Base-by-base conservation (phyloP, 2,329 filamentous ascomycete genomes). In the Chrysosporium queenslandicum region DNA sequence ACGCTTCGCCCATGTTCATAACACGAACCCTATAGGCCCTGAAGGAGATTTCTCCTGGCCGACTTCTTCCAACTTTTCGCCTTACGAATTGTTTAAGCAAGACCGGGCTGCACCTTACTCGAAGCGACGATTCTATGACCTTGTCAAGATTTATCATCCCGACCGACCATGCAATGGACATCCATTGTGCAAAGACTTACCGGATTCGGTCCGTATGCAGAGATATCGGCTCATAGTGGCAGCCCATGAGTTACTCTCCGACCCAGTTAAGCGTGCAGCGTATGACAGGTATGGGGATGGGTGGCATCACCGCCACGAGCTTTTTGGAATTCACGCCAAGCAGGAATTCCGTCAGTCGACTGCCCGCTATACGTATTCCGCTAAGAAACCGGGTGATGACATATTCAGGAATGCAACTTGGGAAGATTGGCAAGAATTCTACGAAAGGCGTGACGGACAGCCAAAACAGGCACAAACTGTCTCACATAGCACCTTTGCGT, bases 141-240 rank as follows among this genome's bases (percentile, higher is more conserved):
- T 98, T 49, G 92, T 94, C 53, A 98, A 97, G 73, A 75, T 94
- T 43, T 98, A 98, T 71, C 92, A 98, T 64, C 92, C 92, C 0
- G 92, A 98, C 68, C 80, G 79, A 54, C 74, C 68, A 56, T 69
- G 67, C 54, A 67, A 71, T 54, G 68, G 72, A 55, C 65, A 73
- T 49, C 66, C 65, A 14, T 58, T 69, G 20, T 66, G 67, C 59
- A 69, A 70, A 56, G 66, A 68, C 6, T 65, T 86, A 11, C 74
- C 86, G 0, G 75, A 78, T 18, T 69, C 79, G 23, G 77, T 79
- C 27, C 83, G 85, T 56, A 75, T 92, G n/a, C 87, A 96, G 64
- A 85, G 92, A 46, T 98, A 97, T 69, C 84, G 87, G 29, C 79
- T 98, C 32, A 77, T 97, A 52, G 82, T 97, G 32, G 81, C 87